Conservation (phyloP, 352 stramenopile genomes). For the Pythium insidiosum region DNA sequence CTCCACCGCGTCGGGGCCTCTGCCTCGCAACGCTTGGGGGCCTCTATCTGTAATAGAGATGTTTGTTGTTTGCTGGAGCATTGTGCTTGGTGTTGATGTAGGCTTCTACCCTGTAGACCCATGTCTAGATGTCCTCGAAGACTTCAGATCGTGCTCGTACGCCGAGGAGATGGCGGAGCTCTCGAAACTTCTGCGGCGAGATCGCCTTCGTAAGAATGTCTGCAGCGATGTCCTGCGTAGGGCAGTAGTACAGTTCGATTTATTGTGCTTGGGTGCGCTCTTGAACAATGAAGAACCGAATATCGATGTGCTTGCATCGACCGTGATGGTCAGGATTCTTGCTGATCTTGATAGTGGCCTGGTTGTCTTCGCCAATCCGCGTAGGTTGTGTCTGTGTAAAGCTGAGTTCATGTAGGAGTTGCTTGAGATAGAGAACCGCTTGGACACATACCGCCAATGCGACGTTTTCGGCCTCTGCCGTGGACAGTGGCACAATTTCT, state of each 20-base stretch:
- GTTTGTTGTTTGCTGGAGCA: too few relatives aligned
- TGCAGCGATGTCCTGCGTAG: background rate
- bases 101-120: too few relatives aligned
- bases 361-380: constrained; percentile 2
- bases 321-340: constrained; percentile 5
- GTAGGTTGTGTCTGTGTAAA: background rate
- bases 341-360: background rate
- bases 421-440: constrained; percentile 4
- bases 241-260: constrained; percentile 3
- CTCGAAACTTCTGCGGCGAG: too few relatives aligned
- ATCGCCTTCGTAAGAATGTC: constrained; percentile 5
- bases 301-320: constrained; percentile 6
- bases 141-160: too few relatives aligned
- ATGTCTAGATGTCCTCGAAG: too few relatives aligned
- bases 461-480: constrained; percentile 5
- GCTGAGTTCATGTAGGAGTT: background rate
- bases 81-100: too few relatives aligned
- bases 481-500: constrained; percentile 3
- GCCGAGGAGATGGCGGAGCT: too few relatives aligned
- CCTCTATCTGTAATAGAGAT: too few relatives aligned
- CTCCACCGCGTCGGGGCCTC: too few relatives aligned
- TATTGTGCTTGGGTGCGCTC: background rate
- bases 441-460: background rate
- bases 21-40: too few relatives aligned
- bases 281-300: constrained; percentile 1